Evolutionary conservation across 805 yeast genomes (phyloP).

Genomic region (Torulaspora quercuum): DNA sequence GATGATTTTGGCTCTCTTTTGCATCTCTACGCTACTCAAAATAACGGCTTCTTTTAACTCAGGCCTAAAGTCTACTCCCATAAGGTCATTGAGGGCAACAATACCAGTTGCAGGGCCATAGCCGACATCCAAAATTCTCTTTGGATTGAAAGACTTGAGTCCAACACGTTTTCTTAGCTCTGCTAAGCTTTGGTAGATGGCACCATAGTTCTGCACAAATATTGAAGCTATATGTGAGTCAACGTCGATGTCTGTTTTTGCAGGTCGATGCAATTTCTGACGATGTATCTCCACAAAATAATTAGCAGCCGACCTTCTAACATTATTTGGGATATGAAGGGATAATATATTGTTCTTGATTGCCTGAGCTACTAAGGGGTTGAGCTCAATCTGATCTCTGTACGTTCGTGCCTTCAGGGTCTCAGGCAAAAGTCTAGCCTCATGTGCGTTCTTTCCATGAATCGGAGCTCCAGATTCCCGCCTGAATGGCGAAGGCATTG

Average conservation of each 20-base stretch:
- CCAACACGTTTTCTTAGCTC: conserved; percentile 63
- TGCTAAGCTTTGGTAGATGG: conserved; percentile 56
- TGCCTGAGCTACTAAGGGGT: conserved; percentile 51
- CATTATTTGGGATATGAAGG: conserved; percentile 56
- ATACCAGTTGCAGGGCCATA: conserved; percentile 93
- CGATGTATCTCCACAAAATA: conserved; percentile 50
- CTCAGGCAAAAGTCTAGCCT: conserved; percentile 49
- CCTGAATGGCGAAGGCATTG: conserved; percentile 33
- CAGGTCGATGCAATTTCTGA: conserved; percentile 51
- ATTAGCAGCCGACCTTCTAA: conserved; percentile 60
- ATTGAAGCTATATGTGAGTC: conserved; percentile 80
- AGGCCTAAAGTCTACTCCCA: conserved; percentile 64
- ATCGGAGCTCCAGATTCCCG: conserved; percentile 21
- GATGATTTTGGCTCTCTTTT: conserved; percentile 70
- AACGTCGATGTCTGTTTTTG: conserved; percentile 49
- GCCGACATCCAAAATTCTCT: conserved; percentile 70
- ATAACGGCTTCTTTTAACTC: conserved; percentile 66
- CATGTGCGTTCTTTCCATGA: conserved; percentile 25
- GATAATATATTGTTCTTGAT: conserved; percentile 63
- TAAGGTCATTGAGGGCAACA: conserved; percentile 77
- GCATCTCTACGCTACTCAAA: conserved; percentile 70
- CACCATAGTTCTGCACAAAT: conserved; percentile 77
- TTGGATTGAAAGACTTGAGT: conserved; percentile 53
- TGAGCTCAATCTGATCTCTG: conserved; percentile 51
- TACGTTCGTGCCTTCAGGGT: conserved; percentile 56